Evolutionary conservation across 2,329 filamentous ascomycete species (phyloP), one percentile per base, ranked within the genome.

Genomic region (Raffaelea deltoideospora): DNA sequence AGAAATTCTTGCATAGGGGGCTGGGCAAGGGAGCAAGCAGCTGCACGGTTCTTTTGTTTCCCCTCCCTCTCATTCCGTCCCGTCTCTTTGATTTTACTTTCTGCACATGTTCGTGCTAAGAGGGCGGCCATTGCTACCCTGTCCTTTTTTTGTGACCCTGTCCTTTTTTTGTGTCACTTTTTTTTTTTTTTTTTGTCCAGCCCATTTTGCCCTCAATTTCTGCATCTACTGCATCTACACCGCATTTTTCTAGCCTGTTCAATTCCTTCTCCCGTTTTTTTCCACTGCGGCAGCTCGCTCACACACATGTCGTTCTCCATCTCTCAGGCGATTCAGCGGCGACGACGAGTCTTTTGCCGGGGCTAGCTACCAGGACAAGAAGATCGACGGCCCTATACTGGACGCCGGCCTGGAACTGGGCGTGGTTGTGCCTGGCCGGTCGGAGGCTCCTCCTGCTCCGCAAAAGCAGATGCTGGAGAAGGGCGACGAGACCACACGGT

Each of bases 271-370:
- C 8, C 23, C 13, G 13, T 13, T 26, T 8, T 26, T 13, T 26
- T 13, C 8, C 8, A 26, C 8, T 26, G 13, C 23, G 8, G 13
- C 23, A 13, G 23, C 8, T 8, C 8, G 23, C 23, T 26, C 8
- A 26, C 23, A n/a, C 23, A 26, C 8, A 26, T 26, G 23, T 26
- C 11, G 17, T 32, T 22, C 10, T 24, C 23, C 14, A 19, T n/a
- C 18, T 18, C 20, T 15, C 35, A 47, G 45, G 45, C 41, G 45
- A 3, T 47, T 47, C 35, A 47, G 45, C 35, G 45, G 45, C 17
- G 45, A 47, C 29, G 45, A 47, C 27, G 45, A 47, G 34, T 36
- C 45, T 4, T 47, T 46, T 37, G 38, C 32, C 18, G 39, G 37
- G 3, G 19, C 26, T 5, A 22, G n/a, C n/a, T n/a, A n/a, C n/a